A percentile compares a stretch with the other conserved stretches of the same genome.
Conservation (phyloP, 1,139 yeast species). For the Yamadazyma atmosphaerica region DNA sequence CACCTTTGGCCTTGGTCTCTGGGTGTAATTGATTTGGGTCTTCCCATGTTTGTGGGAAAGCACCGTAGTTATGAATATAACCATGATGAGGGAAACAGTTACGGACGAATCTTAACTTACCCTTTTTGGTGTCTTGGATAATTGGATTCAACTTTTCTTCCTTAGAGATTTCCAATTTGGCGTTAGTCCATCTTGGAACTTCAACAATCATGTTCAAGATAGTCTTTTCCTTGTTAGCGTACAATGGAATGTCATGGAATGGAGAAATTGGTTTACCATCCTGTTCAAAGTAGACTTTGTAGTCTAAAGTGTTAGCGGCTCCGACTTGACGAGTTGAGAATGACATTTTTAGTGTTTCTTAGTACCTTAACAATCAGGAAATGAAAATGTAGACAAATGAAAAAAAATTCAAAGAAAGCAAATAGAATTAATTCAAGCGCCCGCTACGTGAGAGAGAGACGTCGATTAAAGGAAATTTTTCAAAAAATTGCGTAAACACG, state of each 20-base stretch:
- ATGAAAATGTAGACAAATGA: neutral
- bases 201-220: conserved; percentile 89
- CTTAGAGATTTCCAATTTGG: conserved; percentile 86
- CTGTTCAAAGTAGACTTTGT: conserved; percentile 66
- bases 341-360: conserved; percentile 41
- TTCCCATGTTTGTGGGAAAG: conserved; percentile 96
- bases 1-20: conserved; percentile 74
- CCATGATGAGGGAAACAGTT: conserved; percentile 97
- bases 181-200: conserved; percentile 95
- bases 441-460: too few relatives aligned
- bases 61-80: conserved; percentile 90
- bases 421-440: too few relatives aligned
- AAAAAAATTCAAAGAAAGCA: neutral
- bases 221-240: conserved; percentile 59
- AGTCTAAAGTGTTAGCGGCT: conserved; percentile 88
- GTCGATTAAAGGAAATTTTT: neutral
- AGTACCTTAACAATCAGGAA: neutral
- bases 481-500: neutral
- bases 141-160: conserved; percentile 81
- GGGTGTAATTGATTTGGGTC: conserved; percentile 69
- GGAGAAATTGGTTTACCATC: conserved; percentile 47
- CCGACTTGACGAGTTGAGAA: conserved; percentile 85
- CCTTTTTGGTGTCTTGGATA: conserved; percentile 90
- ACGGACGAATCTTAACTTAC: conserved; percentile 81
- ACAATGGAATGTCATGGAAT: conserved; percentile 89